A percentile compares a stretch with the other conserved stretches of the same genome.
phyloP scores from a whole-genome alignment of 1,139 yeast species.

The Blastobotrys illinoisensis region DNA sequence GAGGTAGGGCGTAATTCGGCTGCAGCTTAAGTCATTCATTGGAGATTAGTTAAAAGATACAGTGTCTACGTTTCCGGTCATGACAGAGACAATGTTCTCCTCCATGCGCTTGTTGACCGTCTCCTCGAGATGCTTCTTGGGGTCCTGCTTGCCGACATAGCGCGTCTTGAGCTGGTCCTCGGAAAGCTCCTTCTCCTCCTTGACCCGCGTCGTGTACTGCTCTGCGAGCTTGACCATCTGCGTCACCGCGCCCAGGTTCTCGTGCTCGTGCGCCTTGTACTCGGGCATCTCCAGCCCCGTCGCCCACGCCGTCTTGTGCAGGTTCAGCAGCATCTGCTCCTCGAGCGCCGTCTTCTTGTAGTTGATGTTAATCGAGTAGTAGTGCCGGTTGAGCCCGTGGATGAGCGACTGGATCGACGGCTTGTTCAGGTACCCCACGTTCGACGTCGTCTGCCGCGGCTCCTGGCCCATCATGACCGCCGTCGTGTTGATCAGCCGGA shows the following conservation, averaged over 20 bases:
- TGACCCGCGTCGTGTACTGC: constrained; percentile 83
- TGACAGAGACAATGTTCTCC: constrained; percentile 79
- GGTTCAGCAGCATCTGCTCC: constrained; percentile 86
- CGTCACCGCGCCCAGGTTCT: constrained; percentile 66
- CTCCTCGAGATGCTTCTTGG: constrained; percentile 91
- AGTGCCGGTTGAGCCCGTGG: constrained; percentile 95
- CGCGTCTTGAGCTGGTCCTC: constrained; percentile 91
- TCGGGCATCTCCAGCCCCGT: constrained; percentile 78
- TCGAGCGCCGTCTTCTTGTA: constrained; percentile 90
- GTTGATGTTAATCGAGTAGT: constrained; percentile 91
- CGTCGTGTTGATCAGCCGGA: constrained; percentile 85
- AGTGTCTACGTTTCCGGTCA: constrained; percentile 85
- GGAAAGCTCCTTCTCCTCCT: constrained; percentile 83
- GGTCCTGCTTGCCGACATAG: constrained; percentile 97
- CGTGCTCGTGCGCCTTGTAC: constrained; percentile 71
- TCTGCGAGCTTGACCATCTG: constrained; percentile 87
- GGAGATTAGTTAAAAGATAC: constrained; percentile 40
- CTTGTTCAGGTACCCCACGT: constrained; percentile 90
- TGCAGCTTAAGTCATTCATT: too few relatives aligned
- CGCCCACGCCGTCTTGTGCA: constrained; percentile 96
- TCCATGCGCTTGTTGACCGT: constrained; percentile 83
- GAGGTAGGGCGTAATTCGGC: too few relatives aligned
- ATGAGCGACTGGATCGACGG: constrained; percentile 97
- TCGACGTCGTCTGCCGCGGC: constrained; percentile 96
- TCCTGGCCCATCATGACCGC: constrained; percentile 94